These are phyloP conservation scores for Secale cereale DNA, from an alignment of 176 grass and related monocot species.

Conservation along the genomic window DNA sequence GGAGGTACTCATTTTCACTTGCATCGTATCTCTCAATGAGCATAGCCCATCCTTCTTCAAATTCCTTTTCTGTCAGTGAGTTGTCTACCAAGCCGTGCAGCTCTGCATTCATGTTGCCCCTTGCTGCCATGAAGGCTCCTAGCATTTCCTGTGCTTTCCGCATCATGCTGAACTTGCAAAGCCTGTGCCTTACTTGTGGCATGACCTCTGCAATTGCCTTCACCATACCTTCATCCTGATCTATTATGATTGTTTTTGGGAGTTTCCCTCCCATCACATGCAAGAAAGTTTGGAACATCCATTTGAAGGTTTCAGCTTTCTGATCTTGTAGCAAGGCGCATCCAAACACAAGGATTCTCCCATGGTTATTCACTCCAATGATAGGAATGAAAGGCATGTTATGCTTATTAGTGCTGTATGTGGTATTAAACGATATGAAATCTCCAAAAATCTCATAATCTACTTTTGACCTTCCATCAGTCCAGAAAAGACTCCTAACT, in stretches of 20 bases:
- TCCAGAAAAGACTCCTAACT: slow-evolving; percentile 24
- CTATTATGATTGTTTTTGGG: slow-evolving; percentile 11
- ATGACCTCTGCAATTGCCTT: slow-evolving; percentile 24
- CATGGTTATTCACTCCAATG: slow-evolving; percentile 27
- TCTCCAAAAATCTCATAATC: slow-evolving; percentile 19
- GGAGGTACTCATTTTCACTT: slow-evolving; percentile 20
- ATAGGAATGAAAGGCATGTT: slow-evolving; percentile 25
- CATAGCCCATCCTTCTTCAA: slow-evolving; percentile 20
- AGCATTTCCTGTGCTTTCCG: slow-evolving; percentile 16
- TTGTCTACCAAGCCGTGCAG: not conserved
- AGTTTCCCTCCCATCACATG: slow-evolving; percentile 24
- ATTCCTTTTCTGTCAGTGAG: slow-evolving; percentile 2
- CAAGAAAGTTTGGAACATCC: slow-evolving; percentile 27
- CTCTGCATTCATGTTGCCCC: not conserved
- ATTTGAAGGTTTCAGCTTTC: slow-evolving; percentile 9
- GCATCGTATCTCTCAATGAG: slow-evolving; percentile 23
- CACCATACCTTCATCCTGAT: slow-evolving; percentile 20
- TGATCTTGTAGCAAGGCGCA: slow-evolving; percentile 17
- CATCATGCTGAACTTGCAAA: slow-evolving; percentile 21
- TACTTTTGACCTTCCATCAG: not conserved
- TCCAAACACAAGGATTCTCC: slow-evolving; percentile 17
- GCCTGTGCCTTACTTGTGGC: not conserved
- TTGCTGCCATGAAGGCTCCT: not conserved
- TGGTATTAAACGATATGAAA: not conserved
- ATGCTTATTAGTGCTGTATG: slow-evolving; percentile 15